Evolutionary conservation across 306 rosid genomes (phyloP), one percentile per base, ranked within the genome.

Genomic region (Cucumis hystrix): DNA sequence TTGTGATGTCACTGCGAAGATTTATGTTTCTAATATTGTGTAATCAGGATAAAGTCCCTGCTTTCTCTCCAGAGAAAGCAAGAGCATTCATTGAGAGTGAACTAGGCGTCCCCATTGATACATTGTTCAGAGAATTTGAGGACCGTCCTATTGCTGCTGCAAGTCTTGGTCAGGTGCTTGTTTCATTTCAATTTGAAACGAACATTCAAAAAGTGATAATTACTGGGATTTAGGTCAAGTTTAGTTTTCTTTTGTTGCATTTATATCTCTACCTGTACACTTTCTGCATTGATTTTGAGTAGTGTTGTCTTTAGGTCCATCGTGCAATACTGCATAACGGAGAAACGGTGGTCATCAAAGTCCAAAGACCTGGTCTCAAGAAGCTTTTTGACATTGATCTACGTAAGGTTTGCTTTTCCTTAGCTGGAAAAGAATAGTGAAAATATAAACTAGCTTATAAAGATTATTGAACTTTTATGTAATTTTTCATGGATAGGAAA

Each of bases 331-430:
- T 92, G 63, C 96, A 95, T 85, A 95, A 89, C 70, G 97, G 97
- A 83, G 98, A 95, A 83, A 88, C 86, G 79, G 97, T 95, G 62
- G 96, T 90, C 21, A 57, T 95, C 78, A 95, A 95, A 84, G 98
- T 95, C 73, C 98, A 92, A 83, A 89, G 98, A 81, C 97, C 98
- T 52, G 98, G 98, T 77, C 87, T 95, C 54, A 95, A 89, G 91
- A 95, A 87, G 87, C 97, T 95, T 84, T 95, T 95, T 64, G 97
- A 95, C 85, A 95, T 92, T 83, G 98, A 95, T 83, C 81, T 95
- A 83, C 81, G 97, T 95, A 86, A 89, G 98, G 83, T 66, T 66
- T 66, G 77, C 37, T 45, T 25, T 21, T 43, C 14, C 39, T n/a
- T 45, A 33, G 39, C 58, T 21, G 56, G 56, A 45, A 45, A 73